A percentile compares a stretch with the other conserved stretches of the same genome.
These are phyloP conservation scores for Cynara cardunculus DNA, from an alignment of 129 eudicot species.

Conservation along the genomic window DNA sequence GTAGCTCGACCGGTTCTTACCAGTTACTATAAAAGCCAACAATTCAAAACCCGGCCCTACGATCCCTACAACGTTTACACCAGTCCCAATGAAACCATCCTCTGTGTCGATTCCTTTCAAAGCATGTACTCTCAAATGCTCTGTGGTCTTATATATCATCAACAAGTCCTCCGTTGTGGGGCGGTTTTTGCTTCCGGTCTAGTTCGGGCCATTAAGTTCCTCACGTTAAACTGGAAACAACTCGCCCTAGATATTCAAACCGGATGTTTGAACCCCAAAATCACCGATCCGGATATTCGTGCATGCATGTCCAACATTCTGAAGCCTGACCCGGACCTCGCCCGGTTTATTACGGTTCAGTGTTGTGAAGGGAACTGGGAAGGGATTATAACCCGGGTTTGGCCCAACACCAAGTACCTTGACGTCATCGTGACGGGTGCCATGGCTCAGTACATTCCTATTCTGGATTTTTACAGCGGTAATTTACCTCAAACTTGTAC, in stretches of 20 bases:
- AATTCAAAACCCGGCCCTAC: constrained; percentile 53
- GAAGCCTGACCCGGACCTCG: constrained; percentile 47
- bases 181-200: constrained; percentile 70
- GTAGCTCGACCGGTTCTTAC: constrained; percentile 67
- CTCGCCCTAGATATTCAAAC: constrained; percentile 51
- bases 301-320: constrained; percentile 44
- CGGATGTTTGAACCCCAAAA: constrained; percentile 42
- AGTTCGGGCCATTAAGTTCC: constrained; percentile 57
- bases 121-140: constrained; percentile 75
- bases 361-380: constrained; percentile 51
- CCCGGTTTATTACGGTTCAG: constrained; percentile 40
- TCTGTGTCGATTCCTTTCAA: constrained; percentile 64
- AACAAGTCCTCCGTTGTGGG: constrained; percentile 55
- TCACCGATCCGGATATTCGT: constrained; percentile 44
- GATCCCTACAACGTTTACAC: constrained; percentile 66
- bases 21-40: constrained; percentile 68
- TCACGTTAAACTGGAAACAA: constrained; percentile 54
- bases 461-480: constrained; percentile 62
- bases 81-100: constrained; percentile 60
- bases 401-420: constrained; percentile 67
- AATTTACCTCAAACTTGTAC: constrained; percentile 60
- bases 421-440: constrained; percentile 77
- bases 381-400: constrained; percentile 58
- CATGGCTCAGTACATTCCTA: constrained; percentile 71
- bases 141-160: constrained; percentile 45